Percentiles rank a stretch among this genome's conserved stretches.
Evolutionary conservation across 192 early-diverging fungal genomes (phyloP).

Genomic region (Dissophora globulifera): DNA sequence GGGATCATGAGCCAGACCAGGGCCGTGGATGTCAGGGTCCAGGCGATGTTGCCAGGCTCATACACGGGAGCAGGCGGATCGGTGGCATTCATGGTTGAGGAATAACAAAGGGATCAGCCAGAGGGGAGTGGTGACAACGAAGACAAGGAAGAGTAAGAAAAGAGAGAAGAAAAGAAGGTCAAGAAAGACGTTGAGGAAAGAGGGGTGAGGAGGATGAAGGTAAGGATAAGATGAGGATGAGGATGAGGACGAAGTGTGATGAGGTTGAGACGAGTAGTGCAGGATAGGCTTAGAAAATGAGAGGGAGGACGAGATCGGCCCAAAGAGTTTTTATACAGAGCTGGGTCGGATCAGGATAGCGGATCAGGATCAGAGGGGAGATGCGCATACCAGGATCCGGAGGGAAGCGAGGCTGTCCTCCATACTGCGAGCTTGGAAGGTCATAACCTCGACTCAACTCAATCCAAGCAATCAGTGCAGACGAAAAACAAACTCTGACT

Average conservation of each 20-base stretch:
- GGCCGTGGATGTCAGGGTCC: slow-evolving; percentile 74
- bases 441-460: too few relatives aligned
- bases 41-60: slow-evolving; percentile 69
- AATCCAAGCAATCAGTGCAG: too few relatives aligned
- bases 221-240: neutral
- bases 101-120: neutral
- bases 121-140: neutral
- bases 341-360: neutral
- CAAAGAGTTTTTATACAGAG: neutral
- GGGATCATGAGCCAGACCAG: slow-evolving; percentile 96
- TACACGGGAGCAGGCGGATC: slow-evolving; percentile 14
- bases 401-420: neutral
- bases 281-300: too few relatives aligned
- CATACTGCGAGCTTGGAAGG: too few relatives aligned
- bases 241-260: neutral
- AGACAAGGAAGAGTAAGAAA: neutral
- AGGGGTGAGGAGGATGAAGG: neutral
- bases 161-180: too few relatives aligned
- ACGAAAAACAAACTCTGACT: too few relatives aligned
- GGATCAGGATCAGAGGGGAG: neutral
- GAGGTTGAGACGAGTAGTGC: too few relatives aligned
- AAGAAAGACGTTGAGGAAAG: neutral
- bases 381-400: neutral
- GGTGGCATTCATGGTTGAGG: slow-evolving; percentile 18
- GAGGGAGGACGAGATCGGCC: neutral